phyloP scores from a whole-genome alignment of 768 basidiomycete species.

The Leccinum variicolor region DNA sequence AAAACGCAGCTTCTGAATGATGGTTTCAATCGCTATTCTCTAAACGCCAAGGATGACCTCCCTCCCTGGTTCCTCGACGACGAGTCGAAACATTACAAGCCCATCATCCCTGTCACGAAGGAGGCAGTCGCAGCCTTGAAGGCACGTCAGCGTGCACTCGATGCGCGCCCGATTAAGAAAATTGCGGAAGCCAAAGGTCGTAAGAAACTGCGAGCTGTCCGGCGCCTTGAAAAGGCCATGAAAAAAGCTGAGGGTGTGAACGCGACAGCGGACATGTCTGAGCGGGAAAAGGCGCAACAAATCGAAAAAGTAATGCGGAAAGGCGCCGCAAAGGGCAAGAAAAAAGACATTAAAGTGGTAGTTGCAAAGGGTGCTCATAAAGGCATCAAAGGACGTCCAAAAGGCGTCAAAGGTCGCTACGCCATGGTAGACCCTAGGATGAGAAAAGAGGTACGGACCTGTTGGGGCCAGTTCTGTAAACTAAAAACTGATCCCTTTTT shows the following conservation, averaged over 20 bases:
- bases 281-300: constrained; percentile 90
- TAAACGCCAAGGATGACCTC: constrained; percentile 87
- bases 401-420: constrained; percentile 94
- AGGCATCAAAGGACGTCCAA: constrained; percentile 89
- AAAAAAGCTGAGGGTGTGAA: constrained; percentile 96
- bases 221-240: constrained; percentile 85
- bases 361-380: constrained; percentile 90
- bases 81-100: constrained; percentile 87
- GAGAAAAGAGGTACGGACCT: constrained; percentile 73
- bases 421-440: constrained; percentile 92
- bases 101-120: constrained; percentile 95
- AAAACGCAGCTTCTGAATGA: constrained; percentile 88
- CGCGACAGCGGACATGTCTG: constrained; percentile 84
- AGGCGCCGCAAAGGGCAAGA: constrained; percentile 66
- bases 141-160: constrained; percentile 88
- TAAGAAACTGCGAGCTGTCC: constrained; percentile 88
- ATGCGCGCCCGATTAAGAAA: constrained; percentile 98
- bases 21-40: constrained; percentile 92
- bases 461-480: not conserved
- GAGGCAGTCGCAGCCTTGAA: constrained; percentile 85
- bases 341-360: constrained; percentile 79
- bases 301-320: constrained; percentile 91
- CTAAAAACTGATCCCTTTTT: constrained; percentile 6
- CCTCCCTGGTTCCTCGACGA: constrained; percentile 98
- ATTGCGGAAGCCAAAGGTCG: constrained; percentile 97